A percentile compares a stretch with the other conserved stretches of the same genome.
phyloP scores from a whole-genome alignment of 2,329 filamentous ascomycete species.

The Thermoascus crustaceus region DNA sequence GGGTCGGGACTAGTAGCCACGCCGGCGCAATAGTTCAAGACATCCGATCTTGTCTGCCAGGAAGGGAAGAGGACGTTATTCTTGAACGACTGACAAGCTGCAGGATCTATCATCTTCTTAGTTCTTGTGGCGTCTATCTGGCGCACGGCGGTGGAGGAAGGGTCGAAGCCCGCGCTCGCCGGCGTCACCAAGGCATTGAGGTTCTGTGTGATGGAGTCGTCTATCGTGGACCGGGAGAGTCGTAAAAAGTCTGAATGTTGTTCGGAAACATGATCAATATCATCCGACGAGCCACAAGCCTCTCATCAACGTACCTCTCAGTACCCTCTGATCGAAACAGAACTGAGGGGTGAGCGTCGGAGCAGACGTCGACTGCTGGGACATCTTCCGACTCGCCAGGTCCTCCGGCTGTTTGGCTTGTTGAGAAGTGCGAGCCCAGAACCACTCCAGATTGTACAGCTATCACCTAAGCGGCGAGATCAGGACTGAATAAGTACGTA shows the following conservation, averaged over 20 bases:
- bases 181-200: slow-evolving; percentile 83
- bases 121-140: slow-evolving; percentile 43
- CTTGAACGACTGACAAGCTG: slow-evolving; percentile 64
- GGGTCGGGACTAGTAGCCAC: slow-evolving; percentile 84
- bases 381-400: slow-evolving; percentile 27
- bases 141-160: slow-evolving; percentile 62
- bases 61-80: slow-evolving; percentile 73
- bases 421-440: slow-evolving; percentile 24
- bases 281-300: not conserved
- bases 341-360: slow-evolving; percentile 63
- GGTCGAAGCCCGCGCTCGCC: slow-evolving; percentile 63
- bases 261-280: slow-evolving; percentile 5
- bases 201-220: slow-evolving; percentile 89
- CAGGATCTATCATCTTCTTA: slow-evolving; percentile 48
- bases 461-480: no score
- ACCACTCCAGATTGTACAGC: slow-evolving; percentile 33
- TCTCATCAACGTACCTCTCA: slow-evolving; percentile 51
- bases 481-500: slow-evolving; percentile 4
- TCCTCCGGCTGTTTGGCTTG: slow-evolving; percentile 17
- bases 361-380: slow-evolving; percentile 28
- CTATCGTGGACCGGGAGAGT: slow-evolving; percentile 71
- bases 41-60: slow-evolving; percentile 75
- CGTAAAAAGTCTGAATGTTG: slow-evolving; percentile 70
- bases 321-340: slow-evolving; percentile 62
- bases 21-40: slow-evolving; percentile 79